Percentiles rank a stretch among this genome's conserved stretches.
Evolutionary conservation across 768 basidiomycete species (phyloP).

Genomic region (Pleurotus citrinopileatus): DNA sequence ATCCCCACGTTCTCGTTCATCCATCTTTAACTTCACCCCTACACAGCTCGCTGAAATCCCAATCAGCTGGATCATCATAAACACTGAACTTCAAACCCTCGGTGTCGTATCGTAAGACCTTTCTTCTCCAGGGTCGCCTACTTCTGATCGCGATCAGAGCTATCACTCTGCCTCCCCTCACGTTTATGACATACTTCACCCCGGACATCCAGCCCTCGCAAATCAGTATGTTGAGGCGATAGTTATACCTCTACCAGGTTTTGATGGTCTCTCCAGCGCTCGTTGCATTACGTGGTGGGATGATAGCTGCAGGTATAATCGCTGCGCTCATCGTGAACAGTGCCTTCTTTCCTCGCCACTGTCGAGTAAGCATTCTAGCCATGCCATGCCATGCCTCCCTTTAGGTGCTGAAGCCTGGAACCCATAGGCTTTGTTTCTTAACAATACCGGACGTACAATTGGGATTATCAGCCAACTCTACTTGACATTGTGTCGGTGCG

Average conservation of each 20-base stretch:
- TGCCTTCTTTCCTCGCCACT: slow-evolving; percentile 44
- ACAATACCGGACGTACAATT: slow-evolving; percentile 33
- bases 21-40: background rate
- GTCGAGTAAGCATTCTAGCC: slow-evolving; percentile 28
- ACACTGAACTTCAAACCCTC: slow-evolving; percentile 33
- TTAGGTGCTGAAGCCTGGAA: too few species aligned
- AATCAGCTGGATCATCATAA: slow-evolving; percentile 41
- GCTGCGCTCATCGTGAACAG: slow-evolving; percentile 42
- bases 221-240: slow-evolving; percentile 21
- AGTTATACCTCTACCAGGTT: background rate
- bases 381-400: too few species aligned
- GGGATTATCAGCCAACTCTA: slow-evolving; percentile 41
- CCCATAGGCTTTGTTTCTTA: slow-evolving; percentile 37
- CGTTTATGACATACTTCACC: slow-evolving; percentile 28
- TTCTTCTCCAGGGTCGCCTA: background rate
- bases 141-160: slow-evolving; percentile 25
- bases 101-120: slow-evolving; percentile 40
- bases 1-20: background rate
- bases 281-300: slow-evolving; percentile 33
- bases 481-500: slow-evolving; percentile 38
- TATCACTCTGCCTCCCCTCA: slow-evolving; percentile 41
- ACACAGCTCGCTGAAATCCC: slow-evolving; percentile 40
- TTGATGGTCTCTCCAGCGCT: slow-evolving; percentile 27
- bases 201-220: slow-evolving; percentile 24
- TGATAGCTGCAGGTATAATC: slow-evolving; percentile 44